Evolutionary conservation across 306 rosid genomes (phyloP), one percentile per base, ranked within the genome.

Genomic region (Sesbania bispinosa): DNA sequence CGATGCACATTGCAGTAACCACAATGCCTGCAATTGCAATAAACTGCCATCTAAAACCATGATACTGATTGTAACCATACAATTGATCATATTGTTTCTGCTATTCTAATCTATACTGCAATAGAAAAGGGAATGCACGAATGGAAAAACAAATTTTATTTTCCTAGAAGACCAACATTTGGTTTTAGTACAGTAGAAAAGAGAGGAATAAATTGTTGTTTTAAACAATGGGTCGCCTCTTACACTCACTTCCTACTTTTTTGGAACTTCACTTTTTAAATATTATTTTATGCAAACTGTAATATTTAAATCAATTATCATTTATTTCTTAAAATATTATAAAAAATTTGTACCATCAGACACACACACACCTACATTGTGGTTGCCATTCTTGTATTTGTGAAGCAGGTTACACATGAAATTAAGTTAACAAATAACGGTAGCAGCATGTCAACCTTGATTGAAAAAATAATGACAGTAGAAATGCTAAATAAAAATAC

Each of bases 11-110:
- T 54, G 4, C 42, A 19, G 47, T 42, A 32, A 27, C 20, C 57
- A 55, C 54, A 69, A 26, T 24, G 75, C 65, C 43, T 18, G 32
- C n/a, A 55, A 55, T 71, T 15, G 24, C 19, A 71, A 41, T 18
- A 61, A 42, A 35, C 57, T 5, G 0, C 67, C 18, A 53, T 42
- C 3, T 42, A 42, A 57, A 55, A 15, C 7, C 35, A 57, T 19
- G 7, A 2, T n/a, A 43, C 29, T 21, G 8, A 62, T 27, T 16
- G 27, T 46, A 65, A 36, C 46, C 64, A 71, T 5, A 30, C 20
- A 9, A 18, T 26, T 65, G 23, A 57, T 57, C 66, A 57, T 10
- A 23, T 36, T 57, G 24, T 33, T 50, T 16, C 64, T 27, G 7
- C 54, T 38, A 62, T 27, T 42, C 48, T 39, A 71, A 46, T 32